Evolutionary conservation across 2,329 filamentous ascomycete genomes (phyloP), one percentile per base, ranked within the genome.

Genomic region (Dendrostoma leiphaemia): DNA sequence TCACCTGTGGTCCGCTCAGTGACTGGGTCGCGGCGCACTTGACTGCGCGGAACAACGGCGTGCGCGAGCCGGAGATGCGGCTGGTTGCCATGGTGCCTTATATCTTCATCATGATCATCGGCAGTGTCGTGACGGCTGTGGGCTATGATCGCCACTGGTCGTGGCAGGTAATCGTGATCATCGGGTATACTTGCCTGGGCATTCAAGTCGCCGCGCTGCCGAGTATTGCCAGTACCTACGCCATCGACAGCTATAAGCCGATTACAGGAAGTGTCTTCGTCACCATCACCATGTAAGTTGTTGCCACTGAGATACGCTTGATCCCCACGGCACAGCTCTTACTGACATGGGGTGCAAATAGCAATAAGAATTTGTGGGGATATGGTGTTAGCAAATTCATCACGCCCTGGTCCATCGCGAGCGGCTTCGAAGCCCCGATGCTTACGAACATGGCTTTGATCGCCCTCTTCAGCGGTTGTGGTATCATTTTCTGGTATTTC

Each of bases 201-300:
- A 60, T 70, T 19, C 66, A 69, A 55, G 66, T 71, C 4, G 61
- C 66, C 4, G 82, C 81, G 0, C 67, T 87, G 12, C 83, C 84
- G 0, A 76, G 77, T 12, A 86, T 87, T 53, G 75, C 72, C 4
- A 79, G 73, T 31, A 83, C 72, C 3, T 86, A 86, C 61, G 80
- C 82, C 0, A 77, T 86, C 15, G 84, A 87, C 64, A 79, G 75
- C 53, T 86, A 87, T 67, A 86, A 86, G 67, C 83, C 84, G 0
- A 79, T 85, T 2, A 77, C 83, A 0, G 83, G 83, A 6, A 58
- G 57, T n/a, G 51, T 64, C 46, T 62, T 64, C 38, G 62, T 64
- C 10, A 59, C 60, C 28, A 63, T 64, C 43, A 64, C 62, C 3
- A 58, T 64, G 52, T 56, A 44, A 48, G 52, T 49, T 15, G n/a